Evolutionary conservation across 352 stramenopile genomes (phyloP), one percentile per base, ranked within the genome.

Genomic region (Phytophthora macrochlamydospora): DNA sequence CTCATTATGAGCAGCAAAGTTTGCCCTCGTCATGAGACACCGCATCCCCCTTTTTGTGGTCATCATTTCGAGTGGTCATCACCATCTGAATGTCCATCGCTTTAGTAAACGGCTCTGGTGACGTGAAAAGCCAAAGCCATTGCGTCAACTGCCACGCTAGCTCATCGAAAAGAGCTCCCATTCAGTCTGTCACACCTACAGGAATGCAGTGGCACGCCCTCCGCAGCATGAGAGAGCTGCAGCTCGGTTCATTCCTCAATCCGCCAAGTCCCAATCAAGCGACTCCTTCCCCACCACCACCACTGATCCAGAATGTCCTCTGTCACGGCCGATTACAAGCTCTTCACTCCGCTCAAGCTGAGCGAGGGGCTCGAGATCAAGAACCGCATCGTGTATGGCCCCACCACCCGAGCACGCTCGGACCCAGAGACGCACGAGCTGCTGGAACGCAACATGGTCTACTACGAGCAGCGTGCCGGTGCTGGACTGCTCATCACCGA

Each of bases 401-500:
- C 76, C 18, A 59, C 75, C 5, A 79, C 69, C 32, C 65, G 56
- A n/a, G 42, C n/a, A 3, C 68, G 56, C 30, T 42, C 66, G 1
- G 51, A 53, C 45, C 55, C 18, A n/a, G 45, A 44, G 7, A 35
- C 45, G 1, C 46, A 50, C 38, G 40, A 60, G 45, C 66, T 71
- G 2, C 49, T 49, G 4, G 56, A 61, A 12, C 18, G 59, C 38
- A 67, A 61, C 51, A 31, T 32, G 1, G 46, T 73, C 28, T 76
- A 83, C 61, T 83, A 81, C 48, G 55, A 60, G 42, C 64, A 75
- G 31, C 57, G 69, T 8, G 65, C 65, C 2, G 67, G 59, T 0
- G 63, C 55, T 11, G 75, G 72, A 33, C 67, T 83, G 30, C 70
- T 83, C 40, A 78, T 83, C 38, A 63, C 65, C 11, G 73, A 83